Evolutionary conservation across 2,329 filamentous ascomycete genomes (phyloP).

Genomic region (Fusarium haematococcum): DNA sequence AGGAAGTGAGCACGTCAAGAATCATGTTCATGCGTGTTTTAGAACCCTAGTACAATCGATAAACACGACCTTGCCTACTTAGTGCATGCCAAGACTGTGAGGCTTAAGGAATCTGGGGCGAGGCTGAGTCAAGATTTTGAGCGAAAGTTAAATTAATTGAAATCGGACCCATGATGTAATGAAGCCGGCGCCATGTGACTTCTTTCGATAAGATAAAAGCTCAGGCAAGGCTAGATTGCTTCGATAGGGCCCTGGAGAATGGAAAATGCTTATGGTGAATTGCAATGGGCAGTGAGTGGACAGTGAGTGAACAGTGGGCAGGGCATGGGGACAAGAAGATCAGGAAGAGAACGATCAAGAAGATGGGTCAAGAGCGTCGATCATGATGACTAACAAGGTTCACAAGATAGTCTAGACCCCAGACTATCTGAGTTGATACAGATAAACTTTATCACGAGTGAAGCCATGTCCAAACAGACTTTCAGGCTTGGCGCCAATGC

Average conservation of each 20-base stretch:
- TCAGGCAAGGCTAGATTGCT: background rate
- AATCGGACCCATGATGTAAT: background rate
- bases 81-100: background rate
- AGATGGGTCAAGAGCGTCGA: background rate
- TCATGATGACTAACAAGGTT: background rate
- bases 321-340: background rate
- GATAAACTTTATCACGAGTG: background rate
- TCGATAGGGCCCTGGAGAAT: background rate
- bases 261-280: background rate
- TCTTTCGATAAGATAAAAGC: background rate
- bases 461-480: background rate
- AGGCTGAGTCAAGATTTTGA: background rate
- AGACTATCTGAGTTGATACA: background rate
- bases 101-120: background rate
- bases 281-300: background rate
- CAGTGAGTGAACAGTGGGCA: background rate
- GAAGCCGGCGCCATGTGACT: background rate
- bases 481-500: background rate
- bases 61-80: background rate
- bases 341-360: background rate
- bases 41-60: background rate
- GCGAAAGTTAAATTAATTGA: background rate
- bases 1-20: background rate
- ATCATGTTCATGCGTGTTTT: background rate
- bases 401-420: background rate